These are phyloP conservation scores for Calocybe indica DNA, from an alignment of 768 basidiomycete genomes.

Conservation along the genomic window DNA sequence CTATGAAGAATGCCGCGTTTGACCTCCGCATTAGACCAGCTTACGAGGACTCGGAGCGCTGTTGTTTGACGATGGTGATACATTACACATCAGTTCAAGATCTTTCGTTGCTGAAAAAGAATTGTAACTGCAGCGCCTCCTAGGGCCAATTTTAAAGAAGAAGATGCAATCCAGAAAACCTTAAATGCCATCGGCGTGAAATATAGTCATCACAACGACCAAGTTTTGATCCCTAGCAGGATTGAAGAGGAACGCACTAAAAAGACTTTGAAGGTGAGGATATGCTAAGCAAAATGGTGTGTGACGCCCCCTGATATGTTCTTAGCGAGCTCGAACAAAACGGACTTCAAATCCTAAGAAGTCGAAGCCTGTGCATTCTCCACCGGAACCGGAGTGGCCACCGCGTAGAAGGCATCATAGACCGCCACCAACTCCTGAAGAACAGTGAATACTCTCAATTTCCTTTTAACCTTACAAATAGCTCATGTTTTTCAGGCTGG, in stretches of 20 bases:
- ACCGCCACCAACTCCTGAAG: constrained; percentile 35
- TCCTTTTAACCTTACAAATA: neutral
- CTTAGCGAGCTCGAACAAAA: no score
- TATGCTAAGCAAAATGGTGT: neutral
- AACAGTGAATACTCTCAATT: constrained; percentile 34
- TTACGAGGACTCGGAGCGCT: constrained; percentile 57
- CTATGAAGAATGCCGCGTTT: neutral
- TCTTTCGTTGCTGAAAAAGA: neutral
- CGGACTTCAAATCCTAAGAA: no score
- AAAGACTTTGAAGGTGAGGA: constrained; percentile 42
- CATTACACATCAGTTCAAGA: neutral
- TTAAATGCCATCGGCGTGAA: constrained; percentile 56
- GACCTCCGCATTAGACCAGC: constrained; percentile 31
- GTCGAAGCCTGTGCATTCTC: neutral
- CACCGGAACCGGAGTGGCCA: constrained; percentile 52
- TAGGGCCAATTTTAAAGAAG: constrained; percentile 23
- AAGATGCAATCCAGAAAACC: constrained; percentile 46
- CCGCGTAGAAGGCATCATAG: constrained; percentile 57
- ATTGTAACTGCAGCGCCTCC: constrained; percentile 28
- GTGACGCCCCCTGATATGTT: no score
- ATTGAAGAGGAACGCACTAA: constrained; percentile 63
- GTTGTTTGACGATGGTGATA: constrained; percentile 64
- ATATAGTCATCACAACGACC: constrained; percentile 74
- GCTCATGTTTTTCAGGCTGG: constrained; percentile 33
- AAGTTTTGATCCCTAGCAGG: constrained; percentile 58